phyloP scores from a whole-genome alignment of 202 grass and related monocot species.

The Schoenoplectus tabernaemontani region DNA sequence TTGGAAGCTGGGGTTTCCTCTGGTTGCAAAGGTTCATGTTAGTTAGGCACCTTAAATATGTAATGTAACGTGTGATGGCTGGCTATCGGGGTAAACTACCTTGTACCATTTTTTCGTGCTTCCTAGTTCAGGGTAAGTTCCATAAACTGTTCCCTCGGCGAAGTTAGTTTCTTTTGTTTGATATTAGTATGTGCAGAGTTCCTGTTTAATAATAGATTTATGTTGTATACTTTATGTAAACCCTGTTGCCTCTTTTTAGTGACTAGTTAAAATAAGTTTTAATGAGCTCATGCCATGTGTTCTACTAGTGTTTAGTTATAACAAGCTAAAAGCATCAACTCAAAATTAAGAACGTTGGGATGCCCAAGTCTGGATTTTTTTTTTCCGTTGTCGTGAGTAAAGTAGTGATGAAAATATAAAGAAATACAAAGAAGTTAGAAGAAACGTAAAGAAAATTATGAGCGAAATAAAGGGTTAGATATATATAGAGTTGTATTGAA shows the following conservation, averaged over 20 bases:
- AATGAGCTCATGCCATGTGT: too few species aligned
- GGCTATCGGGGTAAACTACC: background rate
- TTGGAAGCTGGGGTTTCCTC: background rate
- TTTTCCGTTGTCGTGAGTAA: too few species aligned
- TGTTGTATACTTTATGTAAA: background rate
- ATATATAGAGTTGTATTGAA: too few species aligned
- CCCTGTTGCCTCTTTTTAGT: background rate
- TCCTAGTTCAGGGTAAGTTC: constrained; percentile 1
- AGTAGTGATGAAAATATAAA: too few species aligned
- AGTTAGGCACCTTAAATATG: constrained; percentile 3
- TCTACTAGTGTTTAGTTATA: too few species aligned
- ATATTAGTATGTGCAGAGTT: constrained; percentile 17
- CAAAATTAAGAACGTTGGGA: too few species aligned
- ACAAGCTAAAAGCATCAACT: too few species aligned
- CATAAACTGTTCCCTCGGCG: background rate
- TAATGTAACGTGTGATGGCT: background rate
- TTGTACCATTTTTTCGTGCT: constrained; percentile 10
- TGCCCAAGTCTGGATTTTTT: too few species aligned
- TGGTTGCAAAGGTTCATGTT: background rate
- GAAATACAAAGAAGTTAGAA: too few species aligned
- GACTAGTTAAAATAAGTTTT: constrained; percentile 1
- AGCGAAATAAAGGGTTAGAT: too few species aligned
- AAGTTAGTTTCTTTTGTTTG: constrained; percentile 1
- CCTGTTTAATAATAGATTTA: constrained; percentile 6
- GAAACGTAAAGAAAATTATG: too few species aligned